These are phyloP conservation scores for Rostrohypoxylon terebratum DNA, from an alignment of 495 filamentous ascomycete genomes.

Conservation along the genomic window DNA sequence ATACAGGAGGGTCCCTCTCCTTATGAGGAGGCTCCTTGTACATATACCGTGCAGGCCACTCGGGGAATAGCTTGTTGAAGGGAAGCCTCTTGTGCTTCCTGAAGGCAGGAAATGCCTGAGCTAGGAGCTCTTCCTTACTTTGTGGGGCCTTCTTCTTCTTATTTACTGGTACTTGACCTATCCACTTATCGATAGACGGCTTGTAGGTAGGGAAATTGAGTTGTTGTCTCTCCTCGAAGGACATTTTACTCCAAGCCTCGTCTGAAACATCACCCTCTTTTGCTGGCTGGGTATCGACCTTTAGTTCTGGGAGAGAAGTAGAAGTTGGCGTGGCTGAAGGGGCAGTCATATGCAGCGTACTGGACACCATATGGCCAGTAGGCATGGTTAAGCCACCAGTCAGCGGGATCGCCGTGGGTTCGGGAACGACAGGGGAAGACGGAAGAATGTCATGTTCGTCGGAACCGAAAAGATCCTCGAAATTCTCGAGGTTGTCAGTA, in stretches of 20 bases:
- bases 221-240: constrained; percentile 59
- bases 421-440: constrained; percentile 53
- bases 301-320: neutral
- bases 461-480: constrained; percentile 63
- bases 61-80: constrained; percentile 80
- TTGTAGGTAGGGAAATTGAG: constrained; percentile 45
- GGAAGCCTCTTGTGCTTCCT: constrained; percentile 70
- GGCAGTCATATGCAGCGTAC: neutral
- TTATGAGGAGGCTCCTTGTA: constrained; percentile 76
- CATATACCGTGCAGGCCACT: constrained; percentile 75
- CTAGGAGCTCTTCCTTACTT: constrained; percentile 74
- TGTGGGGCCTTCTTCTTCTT: constrained; percentile 59
- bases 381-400: constrained; percentile 15
- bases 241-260: constrained; percentile 54
- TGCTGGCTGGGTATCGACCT: neutral
- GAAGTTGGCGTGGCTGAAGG: neutral
- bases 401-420: constrained; percentile 41
- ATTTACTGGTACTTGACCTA: constrained; percentile 54
- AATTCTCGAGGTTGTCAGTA: constrained; percentile 51
- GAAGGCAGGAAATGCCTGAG: constrained; percentile 76
- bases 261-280: constrained; percentile 42
- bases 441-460: constrained; percentile 48
- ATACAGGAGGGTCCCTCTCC: constrained; percentile 70
- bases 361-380: neutral
- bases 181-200: constrained; percentile 47